Evolutionary conservation across 2,329 filamentous ascomycete species (phyloP), one percentile per base, ranked within the genome.

Genomic region (Trichoderma oligosporum): DNA sequence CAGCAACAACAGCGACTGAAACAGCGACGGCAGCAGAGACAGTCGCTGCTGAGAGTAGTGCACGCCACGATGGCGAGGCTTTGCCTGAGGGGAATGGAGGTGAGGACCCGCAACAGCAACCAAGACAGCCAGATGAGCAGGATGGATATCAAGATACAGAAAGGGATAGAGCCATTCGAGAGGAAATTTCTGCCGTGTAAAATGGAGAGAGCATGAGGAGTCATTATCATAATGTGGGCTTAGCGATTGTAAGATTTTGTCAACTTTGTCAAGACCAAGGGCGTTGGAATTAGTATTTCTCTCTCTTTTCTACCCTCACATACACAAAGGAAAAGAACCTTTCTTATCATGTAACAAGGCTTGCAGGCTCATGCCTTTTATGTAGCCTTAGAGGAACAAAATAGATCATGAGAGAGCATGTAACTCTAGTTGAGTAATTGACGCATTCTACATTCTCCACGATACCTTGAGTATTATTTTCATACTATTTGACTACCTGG

Each of bases 251-350:
- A 57, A 29, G 35, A 42, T 41, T 52, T 25, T 57, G 41, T 39
- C n/a, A 46, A 42, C 33, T 52, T 25, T 57, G 41, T 39, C n/a
- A 46, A 39, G 55, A 57, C 46, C 29, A 52, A 48, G 33, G 55
- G 55, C 38, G 55, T 57, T 45, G 33, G 41, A 54, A 31, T 12
- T 12, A 44, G 12, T 8, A 22, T 36, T 46, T 55, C 52, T 36
- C 31, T n/a, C n/a, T n/a, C n/a, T 31, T 11, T 31, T 31, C 27
- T 11, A 31, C 27, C n/a, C n/a, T n/a, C n/a, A n/a, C n/a, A n/a
- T n/a, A 49, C 22, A 27, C 18, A 16, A 27, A 54, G 49, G n/a
- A n/a, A n/a, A n/a, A n/a, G n/a, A n/a, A n/a, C n/a, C n/a, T n/a
- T n/a, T n/a, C n/a, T n/a, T n/a, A n/a, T n/a, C n/a, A n/a, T n/a